These are phyloP conservation scores for Solanum pimpinellifolium DNA, from an alignment of 257 asterid species.

Conservation along the genomic window DNA sequence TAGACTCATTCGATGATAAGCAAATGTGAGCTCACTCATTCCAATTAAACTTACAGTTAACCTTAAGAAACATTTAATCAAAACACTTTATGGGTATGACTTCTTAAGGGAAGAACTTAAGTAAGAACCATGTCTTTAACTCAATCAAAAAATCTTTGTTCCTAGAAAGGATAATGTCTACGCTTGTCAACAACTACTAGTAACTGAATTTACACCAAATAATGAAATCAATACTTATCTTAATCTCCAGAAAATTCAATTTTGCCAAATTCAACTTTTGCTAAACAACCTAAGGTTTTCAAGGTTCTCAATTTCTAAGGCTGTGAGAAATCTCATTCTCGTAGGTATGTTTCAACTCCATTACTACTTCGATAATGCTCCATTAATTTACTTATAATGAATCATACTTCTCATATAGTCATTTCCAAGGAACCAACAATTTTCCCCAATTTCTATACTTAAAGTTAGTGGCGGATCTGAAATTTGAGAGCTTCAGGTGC, in stretches of 20 bases:
- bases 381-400: not conserved
- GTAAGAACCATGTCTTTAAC: not conserved
- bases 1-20: not conserved
- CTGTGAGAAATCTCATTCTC: not conserved
- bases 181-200: not conserved
- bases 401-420: not conserved
- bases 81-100: not conserved
- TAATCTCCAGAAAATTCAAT: not conserved
- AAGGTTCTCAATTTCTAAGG: not conserved
- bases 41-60: not conserved
- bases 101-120: not conserved
- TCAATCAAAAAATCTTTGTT: not conserved
- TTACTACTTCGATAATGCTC: not conserved
- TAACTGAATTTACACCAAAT: not conserved
- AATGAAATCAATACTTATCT: not conserved
- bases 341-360: not conserved
- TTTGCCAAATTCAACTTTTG: not conserved
- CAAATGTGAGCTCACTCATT: not conserved
- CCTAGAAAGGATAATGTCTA: not conserved
- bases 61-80: not conserved
- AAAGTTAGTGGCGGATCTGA: not conserved
- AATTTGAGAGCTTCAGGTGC: not conserved
- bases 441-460: not conserved
- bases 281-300: not conserved
- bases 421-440: not conserved